phyloP scores from a whole-genome alignment of 75 land plant genomes.

The Cryptomeria japonica region DNA sequence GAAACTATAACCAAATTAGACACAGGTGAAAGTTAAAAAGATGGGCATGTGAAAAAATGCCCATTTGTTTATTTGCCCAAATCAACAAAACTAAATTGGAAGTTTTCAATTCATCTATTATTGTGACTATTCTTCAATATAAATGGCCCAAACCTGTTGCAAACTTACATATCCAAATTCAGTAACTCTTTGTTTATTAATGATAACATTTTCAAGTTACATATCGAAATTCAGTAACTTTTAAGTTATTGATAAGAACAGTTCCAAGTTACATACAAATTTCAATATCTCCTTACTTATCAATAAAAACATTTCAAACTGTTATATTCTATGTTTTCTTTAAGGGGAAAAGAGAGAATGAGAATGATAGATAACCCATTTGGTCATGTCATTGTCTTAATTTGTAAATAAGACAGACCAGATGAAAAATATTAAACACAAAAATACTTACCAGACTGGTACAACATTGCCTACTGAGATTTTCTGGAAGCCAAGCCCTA shows the following conservation, averaged over 20 bases:
- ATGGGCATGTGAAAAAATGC: not conserved
- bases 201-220: not conserved
- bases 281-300: no score
- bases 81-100: not conserved
- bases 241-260: no score
- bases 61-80: not conserved
- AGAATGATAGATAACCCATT: not conserved
- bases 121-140: not conserved
- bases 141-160: not conserved
- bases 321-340: not conserved
- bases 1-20: not conserved
- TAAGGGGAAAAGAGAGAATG: not conserved
- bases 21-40: not conserved
- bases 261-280: no score
- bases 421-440: not conserved
- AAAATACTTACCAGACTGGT: slow-evolving; percentile 70
- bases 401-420: not conserved
- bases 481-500: slow-evolving; percentile 90
- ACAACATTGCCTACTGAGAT: slow-evolving; percentile 65
- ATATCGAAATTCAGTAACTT: not conserved
- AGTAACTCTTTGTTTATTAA: not conserved
- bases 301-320: not conserved
- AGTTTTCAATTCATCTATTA: not conserved
- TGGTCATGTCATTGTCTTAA: not conserved
- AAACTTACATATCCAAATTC: not conserved